Evolutionary conservation across 768 basidiomycete genomes (phyloP).

Genomic region (Leccinellum luteum): DNA sequence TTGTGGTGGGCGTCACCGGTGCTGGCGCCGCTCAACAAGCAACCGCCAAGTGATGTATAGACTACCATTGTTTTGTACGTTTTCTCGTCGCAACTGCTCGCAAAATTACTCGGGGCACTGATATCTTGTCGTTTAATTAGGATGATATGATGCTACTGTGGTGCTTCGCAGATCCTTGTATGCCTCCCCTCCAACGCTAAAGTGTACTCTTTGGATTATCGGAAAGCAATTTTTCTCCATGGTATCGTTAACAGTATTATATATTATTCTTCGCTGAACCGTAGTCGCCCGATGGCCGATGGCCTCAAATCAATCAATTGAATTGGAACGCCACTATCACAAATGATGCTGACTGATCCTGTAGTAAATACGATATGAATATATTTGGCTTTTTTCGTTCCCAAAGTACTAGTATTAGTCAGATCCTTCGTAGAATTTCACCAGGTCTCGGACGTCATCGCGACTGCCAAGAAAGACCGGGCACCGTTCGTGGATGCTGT

Average conservation of each 20-base stretch:
- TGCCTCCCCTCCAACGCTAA: not conserved
- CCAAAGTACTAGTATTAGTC: not conserved
- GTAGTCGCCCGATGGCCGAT: not conserved
- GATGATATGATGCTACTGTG: not conserved
- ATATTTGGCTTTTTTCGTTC: not conserved
- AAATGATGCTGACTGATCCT: not conserved
- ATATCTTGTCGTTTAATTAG: not conserved
- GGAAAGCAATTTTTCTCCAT: constrained; percentile 2
- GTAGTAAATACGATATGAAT: not conserved
- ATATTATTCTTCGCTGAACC: not conserved
- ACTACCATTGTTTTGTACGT: constrained; percentile 3
- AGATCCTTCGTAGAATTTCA: constrained; percentile 69
- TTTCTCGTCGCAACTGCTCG: not conserved
- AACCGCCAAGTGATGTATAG: constrained; percentile 14
- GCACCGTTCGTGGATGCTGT: constrained; percentile 85
- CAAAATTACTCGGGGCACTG: not conserved
- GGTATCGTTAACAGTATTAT: constrained; percentile 24
- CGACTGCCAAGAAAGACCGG: constrained; percentile 91
- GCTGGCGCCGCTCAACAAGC: constrained; percentile 43
- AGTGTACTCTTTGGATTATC: not conserved
- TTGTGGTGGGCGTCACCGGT: constrained; percentile 86
- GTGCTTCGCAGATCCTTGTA: not conserved
- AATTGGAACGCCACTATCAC: not conserved
- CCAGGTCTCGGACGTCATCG: constrained; percentile 89
- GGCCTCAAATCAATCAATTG: not conserved